These are phyloP conservation scores for Gastrolobium bilobum DNA, from an alignment of 306 rosid species.

Conservation along the genomic window DNA sequence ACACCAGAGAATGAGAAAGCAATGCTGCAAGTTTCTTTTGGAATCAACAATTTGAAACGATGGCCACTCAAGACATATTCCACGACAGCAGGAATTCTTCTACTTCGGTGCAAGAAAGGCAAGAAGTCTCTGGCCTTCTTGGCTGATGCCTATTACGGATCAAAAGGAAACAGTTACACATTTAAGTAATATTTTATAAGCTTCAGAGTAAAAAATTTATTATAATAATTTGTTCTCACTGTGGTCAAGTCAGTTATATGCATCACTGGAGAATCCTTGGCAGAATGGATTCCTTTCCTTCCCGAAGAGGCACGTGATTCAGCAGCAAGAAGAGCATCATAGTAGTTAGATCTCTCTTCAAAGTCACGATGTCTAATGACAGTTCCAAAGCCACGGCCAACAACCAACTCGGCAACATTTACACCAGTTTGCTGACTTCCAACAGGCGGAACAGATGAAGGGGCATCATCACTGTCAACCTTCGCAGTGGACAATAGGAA, in stretches of 20 bases:
- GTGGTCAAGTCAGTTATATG: conserved; percentile 88
- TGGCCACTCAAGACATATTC: conserved; percentile 99
- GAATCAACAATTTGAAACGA: conserved; percentile 95
- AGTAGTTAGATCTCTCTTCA: conserved; percentile 93
- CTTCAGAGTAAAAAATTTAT: conserved; percentile 36
- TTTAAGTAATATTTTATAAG: not conserved
- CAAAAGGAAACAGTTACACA: conserved; percentile 36
- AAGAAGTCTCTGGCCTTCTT: conserved; percentile 92
- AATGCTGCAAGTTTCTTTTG: conserved; percentile 97
- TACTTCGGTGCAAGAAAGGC: conserved; percentile 90
- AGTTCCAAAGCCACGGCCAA: conserved; percentile 91
- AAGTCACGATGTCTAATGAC: conserved; percentile 97
- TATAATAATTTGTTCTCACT: conserved; percentile 58
- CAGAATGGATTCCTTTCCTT: conserved; percentile 91
- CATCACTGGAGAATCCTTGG: conserved; percentile 97
- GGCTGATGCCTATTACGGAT: conserved; percentile 73
- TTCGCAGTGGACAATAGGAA: conserved; percentile 68
- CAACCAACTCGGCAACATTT: conserved; percentile 79
- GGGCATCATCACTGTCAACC: conserved; percentile 76
- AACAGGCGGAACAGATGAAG: conserved; percentile 60
- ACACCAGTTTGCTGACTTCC: conserved; percentile 70
- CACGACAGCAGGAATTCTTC: conserved; percentile 92
- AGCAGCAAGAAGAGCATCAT: conserved; percentile 97
- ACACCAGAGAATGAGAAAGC: conserved; percentile 96
- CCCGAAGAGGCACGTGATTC: conserved; percentile 86